Conservation (phyloP, 768 basidiomycete species). For the Amyloporia xantha region DNA sequence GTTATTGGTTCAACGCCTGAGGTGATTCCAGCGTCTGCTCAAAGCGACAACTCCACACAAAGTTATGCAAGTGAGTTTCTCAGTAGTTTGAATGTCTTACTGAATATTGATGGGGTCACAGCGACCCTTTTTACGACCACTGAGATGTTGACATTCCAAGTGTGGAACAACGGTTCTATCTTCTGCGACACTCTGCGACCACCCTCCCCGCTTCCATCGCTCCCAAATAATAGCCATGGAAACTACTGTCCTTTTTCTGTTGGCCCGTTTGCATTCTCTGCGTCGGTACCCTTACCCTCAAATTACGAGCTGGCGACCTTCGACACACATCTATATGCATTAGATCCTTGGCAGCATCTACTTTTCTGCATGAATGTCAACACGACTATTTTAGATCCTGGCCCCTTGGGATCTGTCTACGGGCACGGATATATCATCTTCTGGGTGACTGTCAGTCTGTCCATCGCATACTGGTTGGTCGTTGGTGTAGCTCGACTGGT, state of each 20-base stretch:
- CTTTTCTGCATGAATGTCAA: conserved; percentile 78
- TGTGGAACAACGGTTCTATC: conserved; percentile 63
- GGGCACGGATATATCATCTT: conserved; percentile 63
- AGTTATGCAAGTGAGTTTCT: conserved; percentile 33
- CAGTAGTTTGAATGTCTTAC: too few species aligned
- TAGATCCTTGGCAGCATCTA: conserved; percentile 80
- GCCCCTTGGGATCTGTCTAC: conserved; percentile 47
- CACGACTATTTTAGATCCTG: conserved; percentile 69
- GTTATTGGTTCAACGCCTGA: conserved; percentile 59
- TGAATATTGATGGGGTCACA: conserved; percentile 20
- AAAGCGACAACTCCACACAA: conserved; percentile 37
- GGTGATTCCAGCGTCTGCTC: conserved; percentile 52
- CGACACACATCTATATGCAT: conserved; percentile 76
- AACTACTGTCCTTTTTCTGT: conserved; percentile 71
- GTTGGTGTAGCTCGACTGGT: conserved; percentile 71
- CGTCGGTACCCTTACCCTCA: conserved; percentile 58
- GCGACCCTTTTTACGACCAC: conserved; percentile 87
- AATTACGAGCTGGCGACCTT: conserved; percentile 77
- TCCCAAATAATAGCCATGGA: conserved; percentile 25
- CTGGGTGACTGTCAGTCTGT: conserved; percentile 67
- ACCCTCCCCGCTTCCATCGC: conserved; percentile 65
- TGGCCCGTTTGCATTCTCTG: conserved; percentile 78
- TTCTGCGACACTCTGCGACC: conserved; percentile 79
- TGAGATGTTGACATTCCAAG: conserved; percentile 69
- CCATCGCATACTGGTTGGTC: conserved; percentile 74